phyloP scores from a whole-genome alignment of 768 basidiomycete genomes.

The Boletus subcaerulescens region DNA sequence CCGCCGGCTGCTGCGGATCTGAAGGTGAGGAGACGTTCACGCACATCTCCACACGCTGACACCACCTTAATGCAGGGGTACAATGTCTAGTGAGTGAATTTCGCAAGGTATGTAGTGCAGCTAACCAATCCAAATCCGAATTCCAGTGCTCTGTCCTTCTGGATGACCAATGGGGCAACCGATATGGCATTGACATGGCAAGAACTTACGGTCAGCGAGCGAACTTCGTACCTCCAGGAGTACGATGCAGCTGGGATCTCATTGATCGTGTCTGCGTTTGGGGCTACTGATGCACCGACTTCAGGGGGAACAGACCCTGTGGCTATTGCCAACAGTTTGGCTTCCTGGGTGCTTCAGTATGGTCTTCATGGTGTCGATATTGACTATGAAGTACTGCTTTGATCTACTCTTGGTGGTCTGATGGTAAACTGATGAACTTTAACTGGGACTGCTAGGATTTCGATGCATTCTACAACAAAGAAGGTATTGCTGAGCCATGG shows the following conservation, averaged over 20 bases:
- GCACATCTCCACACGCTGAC: not conserved
- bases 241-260: not conserved
- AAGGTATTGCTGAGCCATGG: conserved; percentile 48
- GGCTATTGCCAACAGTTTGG: not conserved
- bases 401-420: not conserved
- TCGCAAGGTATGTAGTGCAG: not conserved
- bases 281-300: not conserved
- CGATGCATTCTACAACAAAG: conserved; percentile 40
- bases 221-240: not conserved
- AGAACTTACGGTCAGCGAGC: not conserved
- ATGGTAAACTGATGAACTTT: not conserved
- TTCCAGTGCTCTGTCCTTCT: not conserved
- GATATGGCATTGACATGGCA: not conserved
- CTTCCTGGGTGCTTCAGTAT: not conserved
- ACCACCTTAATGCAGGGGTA: not conserved
- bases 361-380: not conserved
- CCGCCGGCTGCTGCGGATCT: not conserved
- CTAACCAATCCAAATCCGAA: not conserved
- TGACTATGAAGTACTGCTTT: not conserved
- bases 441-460: conserved; percentile 46
- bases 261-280: not conserved
- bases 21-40: not conserved
- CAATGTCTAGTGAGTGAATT: not conserved
- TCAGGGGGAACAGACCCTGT: not conserved
- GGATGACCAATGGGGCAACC: not conserved